A percentile compares a stretch with the other conserved stretches of the same genome.
phyloP scores from a whole-genome alignment of 2,329 filamentous ascomycete genomes.

The Nothophaeocryptopus gaeumannii region DNA sequence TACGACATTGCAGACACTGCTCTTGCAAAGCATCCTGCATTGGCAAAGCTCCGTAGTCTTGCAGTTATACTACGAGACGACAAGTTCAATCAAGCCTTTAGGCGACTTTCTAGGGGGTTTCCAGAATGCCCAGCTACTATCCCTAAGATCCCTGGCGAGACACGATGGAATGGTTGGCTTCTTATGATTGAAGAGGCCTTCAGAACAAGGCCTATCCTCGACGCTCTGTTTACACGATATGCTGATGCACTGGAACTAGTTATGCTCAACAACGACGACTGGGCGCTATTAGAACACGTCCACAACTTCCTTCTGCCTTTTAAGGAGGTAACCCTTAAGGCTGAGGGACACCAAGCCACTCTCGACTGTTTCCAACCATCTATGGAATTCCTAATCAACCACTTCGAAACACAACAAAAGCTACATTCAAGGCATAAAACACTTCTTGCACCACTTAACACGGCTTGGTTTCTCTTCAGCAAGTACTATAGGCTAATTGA shows the following conservation, averaged over 20 bases:
- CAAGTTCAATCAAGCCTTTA: background rate
- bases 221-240: too few relatives aligned
- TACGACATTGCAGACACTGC: too few relatives aligned
- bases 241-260: too few relatives aligned
- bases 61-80: background rate
- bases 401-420: too few relatives aligned
- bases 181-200: constrained; percentile 1
- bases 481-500: background rate
- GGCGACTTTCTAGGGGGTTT: background rate
- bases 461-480: background rate
- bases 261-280: too few relatives aligned
- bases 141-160: constrained; percentile 5
- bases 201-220: background rate
- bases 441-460: background rate
- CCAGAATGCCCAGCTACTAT: background rate
- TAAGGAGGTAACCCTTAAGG: background rate
- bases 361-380: background rate
- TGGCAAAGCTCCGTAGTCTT: too few relatives aligned
- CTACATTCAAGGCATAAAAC: background rate
- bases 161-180: constrained; percentile 1
- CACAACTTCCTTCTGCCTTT: too few relatives aligned
- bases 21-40: too few relatives aligned
- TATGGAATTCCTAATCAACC: background rate
- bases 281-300: too few relatives aligned
- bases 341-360: background rate